phyloP scores from a whole-genome alignment of 2,329 filamentous ascomycete species.

The Colletotrichum chlorophyti region DNA sequence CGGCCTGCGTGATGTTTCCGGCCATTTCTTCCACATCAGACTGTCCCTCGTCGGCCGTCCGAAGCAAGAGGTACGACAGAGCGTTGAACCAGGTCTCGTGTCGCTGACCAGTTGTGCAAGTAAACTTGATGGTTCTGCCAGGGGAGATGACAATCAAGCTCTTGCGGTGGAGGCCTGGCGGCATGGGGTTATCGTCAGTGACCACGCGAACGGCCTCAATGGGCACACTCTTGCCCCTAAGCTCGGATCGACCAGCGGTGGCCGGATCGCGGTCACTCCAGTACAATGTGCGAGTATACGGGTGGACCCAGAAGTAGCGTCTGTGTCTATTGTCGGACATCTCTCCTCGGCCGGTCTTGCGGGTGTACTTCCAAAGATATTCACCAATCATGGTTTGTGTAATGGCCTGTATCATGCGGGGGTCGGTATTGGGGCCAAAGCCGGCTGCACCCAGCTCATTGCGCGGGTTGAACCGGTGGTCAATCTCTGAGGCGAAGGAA shows the following conservation, averaged over 20 bases:
- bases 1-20: slow-evolving; percentile 64
- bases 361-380: slow-evolving; percentile 98
- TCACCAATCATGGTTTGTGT: slow-evolving; percentile 99
- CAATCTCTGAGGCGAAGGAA: slow-evolving; percentile 93
- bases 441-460: slow-evolving; percentile 60
- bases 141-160: slow-evolving; percentile 90
- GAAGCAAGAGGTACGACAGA: slow-evolving; percentile 87
- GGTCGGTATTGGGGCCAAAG: slow-evolving; percentile 80
- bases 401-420: slow-evolving; percentile 98
- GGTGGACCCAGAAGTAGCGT: slow-evolving; percentile 99
- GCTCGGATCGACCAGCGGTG: slow-evolving; percentile 75
- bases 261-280: slow-evolving; percentile 94
- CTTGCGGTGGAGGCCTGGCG: slow-evolving; percentile 92
- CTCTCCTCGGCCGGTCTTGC: slow-evolving; percentile 87
- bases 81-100: slow-evolving; percentile 99
- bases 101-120: slow-evolving; percentile 88
- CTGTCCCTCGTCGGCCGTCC: slow-evolving; percentile 71
- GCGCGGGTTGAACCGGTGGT: slow-evolving; percentile 83
- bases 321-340: slow-evolving; percentile 90
- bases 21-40: slow-evolving; percentile 66
- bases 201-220: slow-evolving; percentile 94
- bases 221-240: slow-evolving; percentile 85
- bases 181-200: slow-evolving; percentile 92
- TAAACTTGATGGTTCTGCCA: slow-evolving; percentile 90
- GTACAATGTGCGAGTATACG: slow-evolving; percentile 94